phyloP scores from a whole-genome alignment of 2,329 filamentous ascomycete species.

The Trichoderma atrobrunneum region DNA sequence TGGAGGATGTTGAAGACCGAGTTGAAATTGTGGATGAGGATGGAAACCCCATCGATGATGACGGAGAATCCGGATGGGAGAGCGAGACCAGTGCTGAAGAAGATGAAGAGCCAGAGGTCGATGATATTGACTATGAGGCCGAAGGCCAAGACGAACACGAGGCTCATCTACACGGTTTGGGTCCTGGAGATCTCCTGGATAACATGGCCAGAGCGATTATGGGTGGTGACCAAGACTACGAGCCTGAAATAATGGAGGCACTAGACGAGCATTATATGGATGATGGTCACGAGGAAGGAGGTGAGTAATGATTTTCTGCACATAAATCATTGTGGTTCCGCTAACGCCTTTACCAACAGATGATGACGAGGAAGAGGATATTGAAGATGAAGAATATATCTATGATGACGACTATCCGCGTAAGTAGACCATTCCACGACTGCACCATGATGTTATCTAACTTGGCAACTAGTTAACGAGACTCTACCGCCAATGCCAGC shows the following conservation, averaged over 20 bases:
- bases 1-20: conserved; percentile 53
- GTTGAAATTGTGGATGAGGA: conserved; percentile 63
- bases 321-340: neutral
- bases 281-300: conserved; percentile 60
- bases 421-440: conserved; percentile 37
- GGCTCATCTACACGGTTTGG: conserved; percentile 46
- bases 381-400: conserved; percentile 65
- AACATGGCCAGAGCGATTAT: conserved; percentile 57
- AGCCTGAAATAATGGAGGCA: conserved; percentile 51
- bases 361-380: conserved; percentile 63
- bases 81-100: conserved; percentile 58
- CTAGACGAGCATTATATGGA: conserved; percentile 53
- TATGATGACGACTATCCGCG: conserved; percentile 59
- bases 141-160: conserved; percentile 56
- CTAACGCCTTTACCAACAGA: conserved; percentile 28
- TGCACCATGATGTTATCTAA: neutral
- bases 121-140: conserved; percentile 54
- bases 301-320: conserved; percentile 30
- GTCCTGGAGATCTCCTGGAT: conserved; percentile 45
- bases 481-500: conserved; percentile 41
- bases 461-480: conserved; percentile 11
- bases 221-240: conserved; percentile 51
- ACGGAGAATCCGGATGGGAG: conserved; percentile 60
- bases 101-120: conserved; percentile 50
- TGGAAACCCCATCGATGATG: conserved; percentile 57